phyloP scores from a whole-genome alignment of 2,329 filamentous ascomycete species.

The Fonsecaea monophora region DNA sequence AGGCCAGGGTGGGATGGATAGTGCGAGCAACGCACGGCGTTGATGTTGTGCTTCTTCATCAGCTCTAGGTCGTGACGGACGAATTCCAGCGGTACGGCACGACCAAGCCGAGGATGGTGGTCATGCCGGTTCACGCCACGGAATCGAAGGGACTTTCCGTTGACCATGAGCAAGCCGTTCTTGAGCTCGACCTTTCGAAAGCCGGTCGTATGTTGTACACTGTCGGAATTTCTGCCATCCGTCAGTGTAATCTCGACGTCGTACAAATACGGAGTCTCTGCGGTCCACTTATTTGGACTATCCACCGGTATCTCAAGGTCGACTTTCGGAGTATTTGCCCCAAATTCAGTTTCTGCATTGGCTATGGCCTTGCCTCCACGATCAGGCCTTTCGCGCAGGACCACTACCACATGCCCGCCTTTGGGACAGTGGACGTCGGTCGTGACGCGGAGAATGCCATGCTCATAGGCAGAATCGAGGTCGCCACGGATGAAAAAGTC shows the following conservation, averaged over 20 bases:
- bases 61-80: conserved; percentile 67
- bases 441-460: conserved; percentile 58
- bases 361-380: conserved; percentile 6
- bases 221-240: conserved; percentile 44
- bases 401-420: neutral
- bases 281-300: conserved; percentile 71
- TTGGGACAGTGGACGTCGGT: conserved; percentile 42
- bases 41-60: conserved; percentile 76
- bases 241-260: conserved; percentile 6
- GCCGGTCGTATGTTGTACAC: conserved; percentile 62
- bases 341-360: conserved; percentile 10
- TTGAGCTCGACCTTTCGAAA: conserved; percentile 70
- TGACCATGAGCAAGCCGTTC: conserved; percentile 58
- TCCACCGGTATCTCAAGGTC: conserved; percentile 47
- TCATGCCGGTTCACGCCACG: conserved; percentile 74
- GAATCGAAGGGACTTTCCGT: conserved; percentile 66
- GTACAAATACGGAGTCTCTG: conserved; percentile 57
- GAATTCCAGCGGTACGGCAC: conserved; percentile 68
- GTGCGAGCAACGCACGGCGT: conserved; percentile 72
- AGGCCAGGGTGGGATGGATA: conserved; percentile 62
- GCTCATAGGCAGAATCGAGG: conserved; percentile 59
- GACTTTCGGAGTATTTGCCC: conserved; percentile 7
- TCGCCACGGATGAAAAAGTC: conserved; percentile 64
- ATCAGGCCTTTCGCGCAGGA: neutral
- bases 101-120: conserved; percentile 69